Base-by-base conservation (phyloP, 2,329 filamentous ascomycete genomes). In the Fusarium cyanostomum region DNA sequence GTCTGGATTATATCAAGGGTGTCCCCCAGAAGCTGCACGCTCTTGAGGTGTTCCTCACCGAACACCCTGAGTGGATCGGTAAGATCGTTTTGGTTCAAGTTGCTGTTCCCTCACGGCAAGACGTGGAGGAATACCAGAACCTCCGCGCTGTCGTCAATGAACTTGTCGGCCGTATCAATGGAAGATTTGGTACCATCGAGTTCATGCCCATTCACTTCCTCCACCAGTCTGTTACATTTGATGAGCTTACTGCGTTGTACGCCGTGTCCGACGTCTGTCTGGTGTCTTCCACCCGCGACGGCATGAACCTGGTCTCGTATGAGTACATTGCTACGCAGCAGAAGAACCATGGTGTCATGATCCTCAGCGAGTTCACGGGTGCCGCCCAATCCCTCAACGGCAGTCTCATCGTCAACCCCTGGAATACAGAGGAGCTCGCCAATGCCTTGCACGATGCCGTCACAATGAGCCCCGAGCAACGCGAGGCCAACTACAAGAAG, bases 201-300 rank as follows among this genome's bases (percentile, higher is more conserved):
- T 98, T 97, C 80, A 97, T 96, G 90, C 95, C 95, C 1, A 98
- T 99, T 70, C 95, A 98, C 78, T 98, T 97, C 81, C 89, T 98
- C 72, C 95, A 98, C 81, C 96, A 97, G 80, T 96, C 92, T 5
- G 93, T 98, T 73, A 88, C 88, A 44, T 97, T 98, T 70, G 93
- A 97, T 69, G 95, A 98, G 79, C 87, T 99, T 31, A 94, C 96
- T 45, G 94, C 94, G 1, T 85, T 98, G 8, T 98, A 98, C 74
- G 92, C 92, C 13, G 90, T 96, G 18, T 95, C 92, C 4, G 95
- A 97, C 74, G 92, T 92, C 39, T 97, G 94, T 74, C 86, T 98
- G 12, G 94, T 96, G 33, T 96, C 91, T 8, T 97, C 92, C 3
- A 98, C 92, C n/a, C 90, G 95, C 45, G 95, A 99, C 74, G 95